Evolutionary conservation across 225 moss, liverwort and hornwort species (phyloP).

Genomic region (Bryoerythrophyllum caledonicum): DNA sequence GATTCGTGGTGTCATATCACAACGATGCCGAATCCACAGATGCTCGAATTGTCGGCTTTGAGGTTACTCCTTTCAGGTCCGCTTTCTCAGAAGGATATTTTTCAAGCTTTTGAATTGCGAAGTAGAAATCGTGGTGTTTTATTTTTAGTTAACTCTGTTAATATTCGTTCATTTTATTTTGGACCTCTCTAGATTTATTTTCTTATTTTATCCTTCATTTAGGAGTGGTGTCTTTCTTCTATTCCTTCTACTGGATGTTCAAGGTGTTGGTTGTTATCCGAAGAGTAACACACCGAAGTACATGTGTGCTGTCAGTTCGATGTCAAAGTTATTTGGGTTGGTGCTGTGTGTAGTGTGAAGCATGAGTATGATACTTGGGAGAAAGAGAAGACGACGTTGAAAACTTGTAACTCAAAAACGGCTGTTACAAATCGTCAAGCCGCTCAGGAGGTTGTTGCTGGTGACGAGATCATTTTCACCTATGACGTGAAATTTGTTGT

Average conservation of each 20-base stretch:
- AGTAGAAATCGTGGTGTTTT: background rate
- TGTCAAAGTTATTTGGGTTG: conserved; percentile 1
- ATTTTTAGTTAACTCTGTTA: background rate
- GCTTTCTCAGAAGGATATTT: background rate
- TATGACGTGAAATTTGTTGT: conserved; percentile 71
- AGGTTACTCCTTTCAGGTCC: conserved; percentile 62
- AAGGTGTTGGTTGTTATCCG: background rate
- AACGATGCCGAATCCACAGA: conserved; percentile 42
- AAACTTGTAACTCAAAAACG: conserved; percentile 57
- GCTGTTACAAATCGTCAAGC: conserved; percentile 30
- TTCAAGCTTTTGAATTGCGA: background rate
- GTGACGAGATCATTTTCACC: conserved; percentile 49
- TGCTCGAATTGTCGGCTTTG: conserved; percentile 80
- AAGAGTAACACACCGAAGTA: background rate
- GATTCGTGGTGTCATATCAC: conserved; percentile 65
- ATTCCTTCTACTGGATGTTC: background rate
- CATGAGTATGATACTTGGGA: conserved; percentile 53
- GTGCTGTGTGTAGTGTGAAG: conserved; percentile 45
- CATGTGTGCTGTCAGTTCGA: background rate
- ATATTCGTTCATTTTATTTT: too few species aligned
- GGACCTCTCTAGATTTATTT: background rate
- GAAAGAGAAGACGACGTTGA: conserved; percentile 27
- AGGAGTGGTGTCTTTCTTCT: background rate
- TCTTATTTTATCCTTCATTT: background rate
- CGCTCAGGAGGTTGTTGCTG: conserved; percentile 60